These are phyloP conservation scores for Cystofilobasidium ferigula DNA, from an alignment of 768 basidiomycete species.

Conservation along the genomic window DNA sequence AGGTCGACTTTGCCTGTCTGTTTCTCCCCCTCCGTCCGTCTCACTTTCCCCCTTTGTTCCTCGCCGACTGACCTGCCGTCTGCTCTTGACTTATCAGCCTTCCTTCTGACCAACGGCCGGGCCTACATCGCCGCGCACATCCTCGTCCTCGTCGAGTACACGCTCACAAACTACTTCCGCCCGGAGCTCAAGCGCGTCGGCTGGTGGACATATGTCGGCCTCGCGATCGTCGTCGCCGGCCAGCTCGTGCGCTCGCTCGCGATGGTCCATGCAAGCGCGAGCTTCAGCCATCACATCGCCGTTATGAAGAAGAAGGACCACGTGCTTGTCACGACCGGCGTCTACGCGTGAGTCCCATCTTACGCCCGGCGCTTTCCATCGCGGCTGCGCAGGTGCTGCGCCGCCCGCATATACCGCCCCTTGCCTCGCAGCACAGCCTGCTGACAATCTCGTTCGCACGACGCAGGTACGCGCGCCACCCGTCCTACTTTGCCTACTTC, in stretches of 20 bases:
- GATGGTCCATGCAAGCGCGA: constrained; percentile 92
- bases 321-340: constrained; percentile 69
- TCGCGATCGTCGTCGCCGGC: constrained; percentile 53
- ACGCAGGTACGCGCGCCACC: constrained; percentile 73
- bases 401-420: too few relatives aligned
- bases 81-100: constrained; percentile 49
- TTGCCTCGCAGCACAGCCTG: too few relatives aligned
- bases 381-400: not conserved
- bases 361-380: not conserved
- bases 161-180: constrained; percentile 46
- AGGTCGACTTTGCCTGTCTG: constrained; percentile 87
- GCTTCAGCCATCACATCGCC: constrained; percentile 84
- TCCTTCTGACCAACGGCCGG: constrained; percentile 77
- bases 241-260: constrained; percentile 73
- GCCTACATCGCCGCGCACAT: constrained; percentile 77
- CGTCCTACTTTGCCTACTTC: constrained; percentile 93
- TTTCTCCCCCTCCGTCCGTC: constrained; percentile 24
- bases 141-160: constrained; percentile 66
- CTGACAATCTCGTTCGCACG: not conserved
- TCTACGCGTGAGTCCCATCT: constrained; percentile 64
- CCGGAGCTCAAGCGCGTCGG: constrained; percentile 2
- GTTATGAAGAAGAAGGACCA: constrained; percentile 62
- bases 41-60: not conserved
- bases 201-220: constrained; percentile 40
- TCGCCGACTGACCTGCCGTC: too few relatives aligned